A percentile compares a stretch with the other conserved stretches of the same genome.
Evolutionary conservation across 495 filamentous ascomycete species (phyloP).

Genomic region (Aspergillus kassunensis): DNA sequence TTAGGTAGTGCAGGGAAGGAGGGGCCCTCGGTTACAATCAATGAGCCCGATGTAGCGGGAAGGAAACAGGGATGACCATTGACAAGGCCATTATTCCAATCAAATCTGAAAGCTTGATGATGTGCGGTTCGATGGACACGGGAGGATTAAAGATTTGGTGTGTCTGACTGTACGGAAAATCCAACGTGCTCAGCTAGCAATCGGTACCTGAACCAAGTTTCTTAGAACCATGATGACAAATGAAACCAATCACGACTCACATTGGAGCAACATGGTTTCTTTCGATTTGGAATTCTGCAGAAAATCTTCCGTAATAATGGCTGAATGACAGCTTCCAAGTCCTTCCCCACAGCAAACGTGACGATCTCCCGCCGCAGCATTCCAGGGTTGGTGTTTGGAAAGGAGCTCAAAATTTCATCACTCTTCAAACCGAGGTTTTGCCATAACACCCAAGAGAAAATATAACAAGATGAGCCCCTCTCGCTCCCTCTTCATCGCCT

Average conservation of each 20-base stretch:
- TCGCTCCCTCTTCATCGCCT: constrained; percentile 61
- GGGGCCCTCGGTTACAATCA: too few species aligned
- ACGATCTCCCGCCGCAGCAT: constrained; percentile 14
- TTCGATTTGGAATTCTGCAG: not conserved
- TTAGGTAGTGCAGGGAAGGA: too few species aligned
- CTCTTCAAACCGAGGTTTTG: not conserved
- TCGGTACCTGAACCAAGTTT: not conserved
- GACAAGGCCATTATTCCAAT: not conserved
- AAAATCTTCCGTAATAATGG: not conserved
- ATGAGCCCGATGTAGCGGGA: not conserved
- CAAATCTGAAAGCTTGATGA: not conserved
- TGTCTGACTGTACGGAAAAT: too few species aligned
- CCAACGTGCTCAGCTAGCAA: not conserved
- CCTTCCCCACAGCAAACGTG: constrained; percentile 10
- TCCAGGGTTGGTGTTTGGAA: too few species aligned
- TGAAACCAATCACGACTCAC: not conserved
- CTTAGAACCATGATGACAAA: not conserved
- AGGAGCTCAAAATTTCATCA: not conserved
- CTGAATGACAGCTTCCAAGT: not conserved
- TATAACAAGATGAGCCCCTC: constrained; percentile 3
- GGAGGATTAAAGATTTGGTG: too few species aligned
- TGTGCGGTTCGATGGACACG: not conserved
- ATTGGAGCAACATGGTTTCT: too few species aligned
- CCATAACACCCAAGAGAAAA: not conserved
- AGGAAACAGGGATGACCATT: not conserved